Evolutionary conservation across 2,329 filamentous ascomycete genomes (phyloP), one percentile per base, ranked within the genome.

Genomic region (Beauveria caledonica): DNA sequence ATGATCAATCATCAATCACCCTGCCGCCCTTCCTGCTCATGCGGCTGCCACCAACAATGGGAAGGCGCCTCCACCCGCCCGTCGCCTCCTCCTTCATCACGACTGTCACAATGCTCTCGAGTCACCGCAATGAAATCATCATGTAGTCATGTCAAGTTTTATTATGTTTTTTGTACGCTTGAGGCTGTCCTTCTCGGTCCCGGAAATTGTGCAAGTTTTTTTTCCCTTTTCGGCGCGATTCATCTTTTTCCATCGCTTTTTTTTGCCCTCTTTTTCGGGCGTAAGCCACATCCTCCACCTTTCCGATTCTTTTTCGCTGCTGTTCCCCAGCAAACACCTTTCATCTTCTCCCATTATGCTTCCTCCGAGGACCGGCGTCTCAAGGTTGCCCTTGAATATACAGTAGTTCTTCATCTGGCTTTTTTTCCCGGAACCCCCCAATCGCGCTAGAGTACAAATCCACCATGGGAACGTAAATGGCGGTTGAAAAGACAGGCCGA

Each of bases 381-480:
- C 44, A 21, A 17, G n/a, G 44, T 40, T 33, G 45, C 46, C 50
- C 39, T 58, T 55, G 49, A 46, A 51, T 54, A 50, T 39, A 53
- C 57, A 54, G 39, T 52, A 33, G 42, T 60, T 60, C 44, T 52
- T 59, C 46, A 23, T 27, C 40, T 54, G 42, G 44, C 48, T 53
- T 54, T 60, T 53, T 49, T 36, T 19, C 49, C 17, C 29, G 27
- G 27, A 54, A 51, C 33, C 40, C 23, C 25, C 39, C 29, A 44
- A 17, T 53, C 42, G 19, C 58, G 50, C 49, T 60, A 60, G 50
- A 60, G 42, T 60, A 60, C 58, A 60, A 50, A 53, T n/a, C 50
- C 40, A 60, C 58, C 58, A 60, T 54, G 50, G 55, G 23, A 40
- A 54, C 58, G 58, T 60, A 54, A 60, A 60, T 54, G 42, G 50